Evolutionary conservation across 169 alveolate genomes (phyloP).

Genomic region (Cryptosporidium canis): DNA sequence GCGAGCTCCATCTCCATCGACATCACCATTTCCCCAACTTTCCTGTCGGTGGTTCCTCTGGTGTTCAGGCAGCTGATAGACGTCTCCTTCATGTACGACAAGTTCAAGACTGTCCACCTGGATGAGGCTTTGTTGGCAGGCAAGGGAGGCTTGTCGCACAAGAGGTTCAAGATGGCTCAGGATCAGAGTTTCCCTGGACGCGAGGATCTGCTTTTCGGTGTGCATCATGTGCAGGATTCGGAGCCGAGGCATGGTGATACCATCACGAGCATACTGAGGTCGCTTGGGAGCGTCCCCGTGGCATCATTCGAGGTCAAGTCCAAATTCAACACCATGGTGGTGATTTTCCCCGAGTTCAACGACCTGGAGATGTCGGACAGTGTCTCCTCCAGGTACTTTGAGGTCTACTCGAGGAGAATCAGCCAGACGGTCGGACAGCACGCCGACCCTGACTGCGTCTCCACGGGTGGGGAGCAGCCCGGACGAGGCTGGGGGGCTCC

Average conservation of each 20-base stretch:
- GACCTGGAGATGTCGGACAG: constrained; percentile 29
- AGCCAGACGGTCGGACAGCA: too few relatives aligned
- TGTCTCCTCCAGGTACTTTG: constrained; percentile 31
- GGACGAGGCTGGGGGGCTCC: too few relatives aligned
- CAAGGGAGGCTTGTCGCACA: not conserved
- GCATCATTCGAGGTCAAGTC: constrained; percentile 14
- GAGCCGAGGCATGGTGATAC: not conserved
- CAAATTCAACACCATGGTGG: constrained; percentile 33
- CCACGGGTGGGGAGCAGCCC: too few relatives aligned
- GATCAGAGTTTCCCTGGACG: not conserved
- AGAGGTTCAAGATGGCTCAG: not conserved
- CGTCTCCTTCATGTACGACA: constrained; percentile 7
- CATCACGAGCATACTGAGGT: not conserved
- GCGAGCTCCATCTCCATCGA: not conserved
- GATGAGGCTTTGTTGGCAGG: not conserved
- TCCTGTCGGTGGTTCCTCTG: constrained; percentile 30
- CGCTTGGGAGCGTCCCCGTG: not conserved
- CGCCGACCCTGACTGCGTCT: too few relatives aligned
- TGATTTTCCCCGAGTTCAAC: constrained; percentile 40
- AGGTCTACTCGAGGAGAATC: not conserved
- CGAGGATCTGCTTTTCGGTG: not conserved
- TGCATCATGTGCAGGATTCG: not conserved
- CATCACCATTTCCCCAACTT: constrained; percentile 50
- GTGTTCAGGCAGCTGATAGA: constrained; percentile 38
- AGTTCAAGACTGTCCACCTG: not conserved